Evolutionary conservation across 345 rosid species (phyloP).

Genomic region (Corchorus capsularis): DNA sequence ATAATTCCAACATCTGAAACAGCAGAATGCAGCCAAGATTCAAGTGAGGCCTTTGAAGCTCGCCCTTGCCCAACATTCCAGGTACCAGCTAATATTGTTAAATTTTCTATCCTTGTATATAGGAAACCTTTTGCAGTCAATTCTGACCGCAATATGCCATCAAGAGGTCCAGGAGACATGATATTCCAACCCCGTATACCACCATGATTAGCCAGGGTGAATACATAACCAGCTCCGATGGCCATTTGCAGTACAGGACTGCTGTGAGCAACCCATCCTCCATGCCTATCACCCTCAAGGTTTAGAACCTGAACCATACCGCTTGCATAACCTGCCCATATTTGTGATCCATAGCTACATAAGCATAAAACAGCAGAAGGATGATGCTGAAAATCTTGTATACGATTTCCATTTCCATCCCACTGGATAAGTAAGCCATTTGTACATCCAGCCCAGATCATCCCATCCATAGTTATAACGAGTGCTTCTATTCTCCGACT

Average conservation of each 20-base stretch:
- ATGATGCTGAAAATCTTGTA: constrained; percentile 62
- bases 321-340: constrained; percentile 70
- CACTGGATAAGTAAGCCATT: constrained; percentile 77
- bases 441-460: constrained; percentile 84
- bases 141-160: constrained; percentile 55
- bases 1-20: constrained; percentile 65
- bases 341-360: constrained; percentile 55
- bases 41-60: constrained; percentile 63
- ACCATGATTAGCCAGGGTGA: constrained; percentile 74
- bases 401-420: constrained; percentile 84
- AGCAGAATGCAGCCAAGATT: constrained; percentile 69
- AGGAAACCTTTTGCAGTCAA: constrained; percentile 59
- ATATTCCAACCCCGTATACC: constrained; percentile 87
- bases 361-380: constrained; percentile 62
- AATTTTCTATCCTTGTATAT: constrained; percentile 59
- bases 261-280: constrained; percentile 77
- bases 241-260: constrained; percentile 69
- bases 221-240: constrained; percentile 63
- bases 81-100: constrained; percentile 63
- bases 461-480: constrained; percentile 58
- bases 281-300: constrained; percentile 70
- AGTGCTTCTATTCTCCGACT: constrained; percentile 77
- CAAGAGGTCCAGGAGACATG: constrained; percentile 74
- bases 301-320: constrained; percentile 67
- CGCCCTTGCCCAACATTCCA: constrained; percentile 90